phyloP scores from a whole-genome alignment of 106 monocot genomes.

The Narthecium ossifragum region DNA sequence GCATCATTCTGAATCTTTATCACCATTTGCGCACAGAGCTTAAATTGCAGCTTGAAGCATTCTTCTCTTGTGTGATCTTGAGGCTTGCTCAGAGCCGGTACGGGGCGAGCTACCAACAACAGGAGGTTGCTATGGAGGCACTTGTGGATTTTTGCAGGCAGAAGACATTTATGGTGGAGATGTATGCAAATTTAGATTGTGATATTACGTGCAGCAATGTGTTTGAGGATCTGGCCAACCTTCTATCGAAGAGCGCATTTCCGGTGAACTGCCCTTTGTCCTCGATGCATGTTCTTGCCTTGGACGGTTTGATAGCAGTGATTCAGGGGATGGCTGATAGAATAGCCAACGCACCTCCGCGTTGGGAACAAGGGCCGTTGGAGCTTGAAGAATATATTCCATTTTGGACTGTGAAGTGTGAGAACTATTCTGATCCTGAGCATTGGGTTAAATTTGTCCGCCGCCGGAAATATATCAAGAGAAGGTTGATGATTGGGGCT shows the following conservation, averaged over 20 bases:
- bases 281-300: conserved; percentile 56
- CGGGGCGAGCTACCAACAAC: conserved; percentile 81
- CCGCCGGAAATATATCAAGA: conserved; percentile 54
- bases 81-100: conserved; percentile 73
- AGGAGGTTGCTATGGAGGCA: conserved; percentile 94
- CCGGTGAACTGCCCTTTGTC: conserved; percentile 68
- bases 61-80: conserved; percentile 88
- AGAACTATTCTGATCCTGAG: conserved; percentile 53
- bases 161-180: conserved; percentile 69
- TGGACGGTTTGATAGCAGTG: conserved; percentile 68
- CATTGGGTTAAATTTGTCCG: conserved; percentile 63
- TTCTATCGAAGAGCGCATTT: conserved; percentile 72
- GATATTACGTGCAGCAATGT: conserved; percentile 75
- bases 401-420: conserved; percentile 61
- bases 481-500: conserved; percentile 47
- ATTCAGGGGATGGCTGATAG: conserved; percentile 65
- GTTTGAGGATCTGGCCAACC: conserved; percentile 70
- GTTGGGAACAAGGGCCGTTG: conserved; percentile 13
- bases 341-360: conserved; percentile 35
- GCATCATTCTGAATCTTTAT: conserved; percentile 86
- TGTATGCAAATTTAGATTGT: conserved; percentile 87
- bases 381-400: conserved; percentile 51
- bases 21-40: conserved; percentile 63
- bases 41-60: conserved; percentile 88
- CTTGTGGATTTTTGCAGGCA: conserved; percentile 85